Conservation (phyloP, 768 basidiomycete genomes). For the Trametes elegans region DNA sequence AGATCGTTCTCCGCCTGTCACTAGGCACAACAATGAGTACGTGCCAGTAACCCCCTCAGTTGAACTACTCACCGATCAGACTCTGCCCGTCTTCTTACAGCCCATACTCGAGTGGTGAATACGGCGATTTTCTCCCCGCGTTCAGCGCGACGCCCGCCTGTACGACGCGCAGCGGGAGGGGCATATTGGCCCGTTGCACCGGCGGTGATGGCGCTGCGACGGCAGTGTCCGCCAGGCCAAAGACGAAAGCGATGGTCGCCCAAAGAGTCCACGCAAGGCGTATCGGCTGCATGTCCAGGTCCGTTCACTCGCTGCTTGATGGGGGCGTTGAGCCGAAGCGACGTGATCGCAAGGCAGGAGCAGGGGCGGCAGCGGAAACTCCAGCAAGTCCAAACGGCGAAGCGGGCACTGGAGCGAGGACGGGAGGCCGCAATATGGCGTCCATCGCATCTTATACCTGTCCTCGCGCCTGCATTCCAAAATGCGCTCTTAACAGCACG, state of each 20-base stretch:
- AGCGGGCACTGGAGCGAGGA: too few species aligned
- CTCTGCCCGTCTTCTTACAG: not conserved
- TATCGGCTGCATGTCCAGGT: not conserved
- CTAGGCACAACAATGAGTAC: too few species aligned
- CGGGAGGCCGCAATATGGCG: too few species aligned
- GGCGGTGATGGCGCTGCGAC: not conserved
- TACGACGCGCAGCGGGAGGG: not conserved
- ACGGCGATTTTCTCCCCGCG: not conserved
- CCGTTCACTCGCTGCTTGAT: not conserved
- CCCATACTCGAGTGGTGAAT: constrained; percentile 5
- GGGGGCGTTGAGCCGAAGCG: too few species aligned
- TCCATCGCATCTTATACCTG: too few species aligned
- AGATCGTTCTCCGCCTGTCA: too few species aligned
- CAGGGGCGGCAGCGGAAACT: too few species aligned
- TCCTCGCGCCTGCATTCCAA: too few species aligned
- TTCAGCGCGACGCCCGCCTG: not conserved
- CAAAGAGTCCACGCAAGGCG: not conserved
- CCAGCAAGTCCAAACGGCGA: too few species aligned
- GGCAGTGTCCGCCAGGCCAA: not conserved
- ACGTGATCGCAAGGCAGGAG: too few species aligned
- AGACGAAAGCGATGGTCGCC: not conserved
- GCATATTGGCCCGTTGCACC: not conserved
- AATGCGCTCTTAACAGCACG: too few species aligned
- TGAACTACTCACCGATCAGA: not conserved
- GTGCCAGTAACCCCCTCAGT: not conserved